Evolutionary conservation across 2,329 filamentous ascomycete genomes (phyloP).

Genomic region (Fusarium begoniae): DNA sequence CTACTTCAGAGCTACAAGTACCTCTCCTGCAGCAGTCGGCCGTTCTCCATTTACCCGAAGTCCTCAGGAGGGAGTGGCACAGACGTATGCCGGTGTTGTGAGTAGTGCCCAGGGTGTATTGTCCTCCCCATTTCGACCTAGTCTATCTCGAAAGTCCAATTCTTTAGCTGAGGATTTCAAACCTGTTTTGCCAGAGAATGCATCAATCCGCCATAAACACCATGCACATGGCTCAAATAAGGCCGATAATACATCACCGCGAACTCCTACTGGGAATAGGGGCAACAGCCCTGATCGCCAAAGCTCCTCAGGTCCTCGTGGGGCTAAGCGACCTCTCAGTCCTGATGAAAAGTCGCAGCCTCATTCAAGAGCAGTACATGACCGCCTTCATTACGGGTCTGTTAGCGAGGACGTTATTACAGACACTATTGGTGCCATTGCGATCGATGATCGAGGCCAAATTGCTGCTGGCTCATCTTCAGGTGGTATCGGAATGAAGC

Average conservation of each 20-base stretch:
- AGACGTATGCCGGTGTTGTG: slow-evolving; percentile 27
- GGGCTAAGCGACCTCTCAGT: slow-evolving; percentile 49
- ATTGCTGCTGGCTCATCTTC: slow-evolving; percentile 97
- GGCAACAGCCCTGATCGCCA: slow-evolving; percentile 7
- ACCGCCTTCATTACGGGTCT: slow-evolving; percentile 30
- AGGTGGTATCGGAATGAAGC: slow-evolving; percentile 98
- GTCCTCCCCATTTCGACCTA: slow-evolving; percentile 15
- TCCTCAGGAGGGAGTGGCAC: slow-evolving; percentile 22
- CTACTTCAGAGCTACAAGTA: slow-evolving; percentile 31
- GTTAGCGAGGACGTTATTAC: slow-evolving; percentile 73
- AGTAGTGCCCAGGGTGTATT: slow-evolving; percentile 10
- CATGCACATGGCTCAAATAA: slow-evolving; percentile 12
- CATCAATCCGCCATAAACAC: slow-evolving; percentile 3
- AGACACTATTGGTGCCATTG: slow-evolving; percentile 96
- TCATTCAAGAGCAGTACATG: slow-evolving; percentile 25
- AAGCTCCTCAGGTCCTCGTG: slow-evolving; percentile 37
- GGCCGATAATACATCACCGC: slow-evolving; percentile 31
- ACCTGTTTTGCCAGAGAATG: background rate
- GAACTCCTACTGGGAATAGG: background rate
- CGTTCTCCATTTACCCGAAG: slow-evolving; percentile 10
- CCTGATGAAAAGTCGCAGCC: slow-evolving; percentile 19
- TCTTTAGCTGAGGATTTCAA: slow-evolving; percentile 7
- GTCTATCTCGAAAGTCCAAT: slow-evolving; percentile 8
- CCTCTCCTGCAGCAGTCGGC: slow-evolving; percentile 13
- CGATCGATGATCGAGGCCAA: slow-evolving; percentile 83